Percentiles rank a stretch among this genome's conserved stretches.
Evolutionary conservation across 805 yeast genomes (phyloP).

Genomic region (Kregervanrija pseudodelftensis): DNA sequence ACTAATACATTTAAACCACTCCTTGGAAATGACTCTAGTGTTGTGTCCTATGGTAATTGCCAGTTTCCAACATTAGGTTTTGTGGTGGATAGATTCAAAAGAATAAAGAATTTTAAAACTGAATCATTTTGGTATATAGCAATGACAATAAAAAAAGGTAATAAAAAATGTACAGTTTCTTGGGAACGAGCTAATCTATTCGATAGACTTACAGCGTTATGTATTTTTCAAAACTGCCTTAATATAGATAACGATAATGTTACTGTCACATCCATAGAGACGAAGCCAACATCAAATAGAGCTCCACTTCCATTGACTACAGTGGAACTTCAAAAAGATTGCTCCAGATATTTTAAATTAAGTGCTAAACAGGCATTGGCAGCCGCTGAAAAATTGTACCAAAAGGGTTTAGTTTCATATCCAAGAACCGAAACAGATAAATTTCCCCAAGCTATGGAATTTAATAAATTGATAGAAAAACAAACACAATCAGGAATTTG

Average conservation of each 20-base stretch:
- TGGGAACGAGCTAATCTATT: constrained; percentile 74
- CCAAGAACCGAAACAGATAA: constrained; percentile 97
- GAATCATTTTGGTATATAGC: constrained; percentile 79
- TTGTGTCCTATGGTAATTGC: constrained; percentile 81
- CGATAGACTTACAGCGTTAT: constrained; percentile 58
- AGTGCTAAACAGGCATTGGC: constrained; percentile 74
- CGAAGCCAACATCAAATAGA: constrained; percentile 64
- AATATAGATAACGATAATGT: constrained; percentile 38
- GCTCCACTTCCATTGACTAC: constrained; percentile 92
- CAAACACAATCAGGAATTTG: constrained; percentile 53
- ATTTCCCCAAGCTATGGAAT: constrained; percentile 73
- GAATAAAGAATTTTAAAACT: constrained; percentile 62
- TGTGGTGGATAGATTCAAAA: constrained; percentile 82
- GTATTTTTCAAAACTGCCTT: constrained; percentile 65
- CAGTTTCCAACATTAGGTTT: constrained; percentile 97
- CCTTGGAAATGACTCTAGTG: constrained; percentile 19
- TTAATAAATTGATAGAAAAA: constrained; percentile 49
- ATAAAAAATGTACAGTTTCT: constrained; percentile 35
- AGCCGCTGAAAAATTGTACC: constrained; percentile 79
- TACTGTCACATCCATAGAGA: constrained; percentile 40
- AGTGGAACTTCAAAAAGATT: constrained; percentile 83
- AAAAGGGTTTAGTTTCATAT: constrained; percentile 80
- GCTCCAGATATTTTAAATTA: constrained; percentile 65
- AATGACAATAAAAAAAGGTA: constrained; percentile 40
- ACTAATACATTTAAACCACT: constrained; percentile 42